Conservation (phyloP, 73 alveolate species). For the Paramecium biaurelia region DNA sequence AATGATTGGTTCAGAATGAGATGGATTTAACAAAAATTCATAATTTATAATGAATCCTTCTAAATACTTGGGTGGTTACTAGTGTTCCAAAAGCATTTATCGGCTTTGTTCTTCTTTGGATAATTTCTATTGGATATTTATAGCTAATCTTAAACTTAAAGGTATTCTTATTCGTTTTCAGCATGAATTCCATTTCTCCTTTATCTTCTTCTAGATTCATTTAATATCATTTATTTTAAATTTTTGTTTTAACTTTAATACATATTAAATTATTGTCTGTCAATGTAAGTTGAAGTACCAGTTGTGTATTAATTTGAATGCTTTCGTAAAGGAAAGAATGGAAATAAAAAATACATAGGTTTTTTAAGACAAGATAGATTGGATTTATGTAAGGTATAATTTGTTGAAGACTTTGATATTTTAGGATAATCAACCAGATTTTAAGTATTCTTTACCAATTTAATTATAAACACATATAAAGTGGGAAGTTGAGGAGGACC, state of each 20-base stretch:
- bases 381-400: neutral
- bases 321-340: neutral
- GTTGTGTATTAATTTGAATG: neutral
- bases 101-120: neutral
- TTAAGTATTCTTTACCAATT: slow-evolving; percentile 19
- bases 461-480: slow-evolving; percentile 21
- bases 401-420: neutral
- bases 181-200: neutral
- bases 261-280: neutral
- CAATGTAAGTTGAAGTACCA: neutral
- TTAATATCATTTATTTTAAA: neutral
- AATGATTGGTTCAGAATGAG: neutral
- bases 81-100: neutral
- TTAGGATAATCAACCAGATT: neutral
- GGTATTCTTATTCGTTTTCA: neutral
- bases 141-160: neutral
- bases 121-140: neutral
- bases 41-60: neutral
- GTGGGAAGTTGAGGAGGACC: slow-evolving; percentile 47
- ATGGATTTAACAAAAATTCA: neutral
- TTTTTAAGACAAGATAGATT: neutral
- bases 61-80: neutral
- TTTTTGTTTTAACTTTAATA: neutral
- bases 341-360: neutral
- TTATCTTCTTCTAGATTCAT: neutral